These are phyloP conservation scores for Triticum turgidum DNA, from an alignment of 176 grass and related monocot genomes.

Conservation along the genomic window DNA sequence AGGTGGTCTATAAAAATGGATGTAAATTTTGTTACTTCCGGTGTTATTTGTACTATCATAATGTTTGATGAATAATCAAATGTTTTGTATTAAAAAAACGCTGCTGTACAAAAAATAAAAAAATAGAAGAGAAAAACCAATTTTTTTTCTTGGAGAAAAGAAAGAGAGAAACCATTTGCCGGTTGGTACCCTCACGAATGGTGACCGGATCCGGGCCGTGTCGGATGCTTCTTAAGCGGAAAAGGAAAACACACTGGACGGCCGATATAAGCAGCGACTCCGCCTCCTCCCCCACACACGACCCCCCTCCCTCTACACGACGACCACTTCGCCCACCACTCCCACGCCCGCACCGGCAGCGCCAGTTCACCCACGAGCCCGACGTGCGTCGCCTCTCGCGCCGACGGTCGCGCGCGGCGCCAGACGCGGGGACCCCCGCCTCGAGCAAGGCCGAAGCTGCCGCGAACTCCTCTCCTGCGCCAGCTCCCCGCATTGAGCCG, in stretches of 20 bases:
- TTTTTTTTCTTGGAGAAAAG: too few relatives aligned
- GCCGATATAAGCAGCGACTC: constrained; percentile 40
- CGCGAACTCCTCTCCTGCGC: background rate
- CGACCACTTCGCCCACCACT: background rate
- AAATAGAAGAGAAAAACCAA: too few relatives aligned
- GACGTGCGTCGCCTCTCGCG: constrained; percentile 19
- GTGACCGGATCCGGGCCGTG: background rate
- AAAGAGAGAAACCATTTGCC: background rate
- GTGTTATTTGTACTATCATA: too few relatives aligned
- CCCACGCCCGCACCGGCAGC: background rate
- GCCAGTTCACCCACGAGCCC: background rate
- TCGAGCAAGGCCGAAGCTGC: background rate
- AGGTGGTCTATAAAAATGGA: too few relatives aligned
- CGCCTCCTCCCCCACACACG: background rate
- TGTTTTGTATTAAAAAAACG: too few relatives aligned
- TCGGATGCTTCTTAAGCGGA: background rate
- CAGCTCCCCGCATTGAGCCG: constrained; percentile 40
- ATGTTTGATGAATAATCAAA: too few relatives aligned
- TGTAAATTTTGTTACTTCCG: too few relatives aligned
- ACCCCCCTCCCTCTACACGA: background rate
- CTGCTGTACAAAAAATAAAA: too few relatives aligned
- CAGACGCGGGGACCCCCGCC: background rate
- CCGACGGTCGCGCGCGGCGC: constrained; percentile 8
- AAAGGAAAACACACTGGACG: background rate
- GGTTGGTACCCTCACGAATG: background rate